Conservation (phyloP, 2,329 filamentous ascomycete genomes). For the Rasamsonia emersonii region DNA sequence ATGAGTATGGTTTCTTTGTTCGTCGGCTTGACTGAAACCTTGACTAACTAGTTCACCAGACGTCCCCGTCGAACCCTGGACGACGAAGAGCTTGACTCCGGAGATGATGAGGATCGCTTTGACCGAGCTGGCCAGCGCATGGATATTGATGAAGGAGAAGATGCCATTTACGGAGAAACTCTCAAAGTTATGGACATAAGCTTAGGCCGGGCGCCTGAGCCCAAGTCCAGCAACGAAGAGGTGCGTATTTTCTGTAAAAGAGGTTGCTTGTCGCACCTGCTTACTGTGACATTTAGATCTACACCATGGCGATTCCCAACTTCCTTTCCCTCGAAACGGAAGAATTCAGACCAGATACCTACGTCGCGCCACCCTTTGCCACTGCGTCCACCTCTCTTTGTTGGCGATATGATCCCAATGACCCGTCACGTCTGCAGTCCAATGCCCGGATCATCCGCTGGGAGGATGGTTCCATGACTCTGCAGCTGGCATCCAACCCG, state of each 20-base stretch:
- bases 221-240: slow-evolving; percentile 39
- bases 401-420: slow-evolving; percentile 56
- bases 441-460: slow-evolving; percentile 58
- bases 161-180: slow-evolving; percentile 36
- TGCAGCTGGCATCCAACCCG: slow-evolving; percentile 56
- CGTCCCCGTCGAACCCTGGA: slow-evolving; percentile 42
- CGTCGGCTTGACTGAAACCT: not conserved
- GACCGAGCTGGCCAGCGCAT: slow-evolving; percentile 43
- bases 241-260: slow-evolving; percentile 15
- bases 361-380: slow-evolving; percentile 54
- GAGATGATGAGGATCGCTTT: slow-evolving; percentile 50
- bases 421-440: slow-evolving; percentile 50
- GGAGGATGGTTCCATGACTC: slow-evolving; percentile 58
- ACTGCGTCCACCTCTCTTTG: slow-evolving; percentile 57
- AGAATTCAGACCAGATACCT: slow-evolving; percentile 52
- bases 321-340: slow-evolving; percentile 55
- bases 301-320: slow-evolving; percentile 55
- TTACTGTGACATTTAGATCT: slow-evolving; percentile 41
- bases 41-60: slow-evolving; percentile 16
- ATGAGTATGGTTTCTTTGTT: slow-evolving; percentile 19
- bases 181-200: slow-evolving; percentile 48
- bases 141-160: slow-evolving; percentile 34
- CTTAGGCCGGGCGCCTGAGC: slow-evolving; percentile 49
- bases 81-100: slow-evolving; percentile 55
- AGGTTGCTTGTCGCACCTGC: not conserved